Conservation (phyloP, 106 monocot species). For the Allium cepa region DNA sequence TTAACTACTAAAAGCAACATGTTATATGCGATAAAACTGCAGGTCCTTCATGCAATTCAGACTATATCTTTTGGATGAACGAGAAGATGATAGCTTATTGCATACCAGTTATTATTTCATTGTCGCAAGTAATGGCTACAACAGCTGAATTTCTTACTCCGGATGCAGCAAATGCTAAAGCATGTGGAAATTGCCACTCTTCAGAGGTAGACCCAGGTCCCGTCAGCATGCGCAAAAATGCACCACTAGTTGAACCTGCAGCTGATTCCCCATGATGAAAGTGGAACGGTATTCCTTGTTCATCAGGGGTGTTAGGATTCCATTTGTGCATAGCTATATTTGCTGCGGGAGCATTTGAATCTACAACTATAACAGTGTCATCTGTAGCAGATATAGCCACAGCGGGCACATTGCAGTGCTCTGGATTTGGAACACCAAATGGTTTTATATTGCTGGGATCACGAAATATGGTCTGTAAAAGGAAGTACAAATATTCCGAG, state of each 20-base stretch:
- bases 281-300: constrained; percentile 78
- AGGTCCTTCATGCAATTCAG: too few relatives aligned
- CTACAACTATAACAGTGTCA: constrained; percentile 84
- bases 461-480: constrained; percentile 71
- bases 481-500: constrained; percentile 4
- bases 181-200: constrained; percentile 75
- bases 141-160: constrained; percentile 58
- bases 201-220: constrained; percentile 45
- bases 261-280: constrained; percentile 77
- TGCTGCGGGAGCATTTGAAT: constrained; percentile 67
- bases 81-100: neutral
- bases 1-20: too few relatives aligned
- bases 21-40: too few relatives aligned
- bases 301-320: constrained; percentile 93
- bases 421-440: constrained; percentile 73
- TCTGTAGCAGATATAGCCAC: constrained; percentile 61
- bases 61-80: neutral
- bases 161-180: constrained; percentile 70
- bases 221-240: constrained; percentile 88
- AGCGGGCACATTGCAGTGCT: constrained; percentile 85
- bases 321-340: constrained; percentile 79
- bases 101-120: constrained; percentile 73
- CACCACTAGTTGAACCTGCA: constrained; percentile 48
- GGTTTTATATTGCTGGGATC: constrained; percentile 69
- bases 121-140: constrained; percentile 79